Percentiles rank a stretch among this genome's conserved stretches.
These are phyloP conservation scores for Aureobasidium namibiae DNA, from an alignment of 2,329 filamentous ascomycete species.

Conservation along the genomic window DNA sequence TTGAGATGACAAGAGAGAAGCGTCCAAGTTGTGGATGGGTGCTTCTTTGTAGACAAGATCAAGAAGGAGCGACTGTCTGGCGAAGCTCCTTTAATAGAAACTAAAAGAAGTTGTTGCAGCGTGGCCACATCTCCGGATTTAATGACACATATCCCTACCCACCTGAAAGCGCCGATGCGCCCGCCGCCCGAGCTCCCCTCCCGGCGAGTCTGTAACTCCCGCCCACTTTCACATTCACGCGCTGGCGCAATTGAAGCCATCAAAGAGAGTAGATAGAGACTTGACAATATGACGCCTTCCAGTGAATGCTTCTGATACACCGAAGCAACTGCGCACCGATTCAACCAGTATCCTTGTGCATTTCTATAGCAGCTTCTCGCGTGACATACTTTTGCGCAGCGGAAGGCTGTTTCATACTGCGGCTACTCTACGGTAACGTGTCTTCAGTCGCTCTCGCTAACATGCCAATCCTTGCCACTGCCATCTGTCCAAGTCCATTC, in stretches of 20 bases:
- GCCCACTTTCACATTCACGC: too few species aligned
- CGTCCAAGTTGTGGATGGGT: background rate
- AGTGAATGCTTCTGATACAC: too few species aligned
- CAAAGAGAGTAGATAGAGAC: too few species aligned
- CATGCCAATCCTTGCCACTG: background rate
- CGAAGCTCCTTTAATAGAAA: conserved; percentile 10
- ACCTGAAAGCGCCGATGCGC: too few species aligned
- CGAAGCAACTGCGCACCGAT: too few species aligned
- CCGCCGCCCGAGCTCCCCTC: too few species aligned
- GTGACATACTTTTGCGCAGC: too few species aligned
- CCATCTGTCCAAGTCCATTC: background rate
- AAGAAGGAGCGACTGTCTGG: background rate
- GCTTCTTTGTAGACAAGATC: background rate
- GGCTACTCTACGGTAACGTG: background rate
- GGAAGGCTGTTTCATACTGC: conserved; percentile 2
- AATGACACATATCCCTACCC: background rate
- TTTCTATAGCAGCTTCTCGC: background rate
- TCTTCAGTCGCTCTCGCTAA: background rate
- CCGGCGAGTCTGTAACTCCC: too few species aligned
- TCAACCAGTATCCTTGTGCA: too few species aligned
- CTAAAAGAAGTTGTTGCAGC: background rate
- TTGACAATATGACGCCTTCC: too few species aligned
- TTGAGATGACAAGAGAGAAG: conserved; percentile 1
- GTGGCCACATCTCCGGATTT: background rate
- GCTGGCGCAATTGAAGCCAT: too few species aligned